A percentile compares a stretch with the other conserved stretches of the same genome.
These are phyloP conservation scores for Ganoderma resinaceum DNA, from an alignment of 1,284 basidiomycete species.

Conservation along the genomic window DNA sequence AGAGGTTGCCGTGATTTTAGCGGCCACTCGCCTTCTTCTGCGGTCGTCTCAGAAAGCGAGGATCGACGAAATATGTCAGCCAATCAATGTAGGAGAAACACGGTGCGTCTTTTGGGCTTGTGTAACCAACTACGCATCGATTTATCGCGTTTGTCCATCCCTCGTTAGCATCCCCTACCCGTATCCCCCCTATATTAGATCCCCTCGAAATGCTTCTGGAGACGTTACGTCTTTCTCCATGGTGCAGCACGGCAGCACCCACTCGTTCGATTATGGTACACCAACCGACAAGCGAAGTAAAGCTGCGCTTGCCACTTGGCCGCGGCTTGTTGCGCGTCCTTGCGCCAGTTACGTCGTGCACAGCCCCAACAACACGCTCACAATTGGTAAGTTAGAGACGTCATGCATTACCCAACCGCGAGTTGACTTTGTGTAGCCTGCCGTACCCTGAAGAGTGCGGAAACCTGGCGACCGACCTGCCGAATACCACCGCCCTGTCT, in stretches of 20 bases:
- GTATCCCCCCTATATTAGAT: conserved; percentile 20
- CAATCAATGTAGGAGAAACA: background rate
- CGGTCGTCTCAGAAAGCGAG: conserved; percentile 10
- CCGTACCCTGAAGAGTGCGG: conserved; percentile 81
- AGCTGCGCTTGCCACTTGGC: background rate
- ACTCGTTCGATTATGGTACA: conserved; percentile 1
- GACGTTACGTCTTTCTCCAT: background rate
- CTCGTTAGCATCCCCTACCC: background rate
- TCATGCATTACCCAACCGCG: background rate
- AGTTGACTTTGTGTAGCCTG: conserved; percentile 60
- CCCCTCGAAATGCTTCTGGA: background rate
- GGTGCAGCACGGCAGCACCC: conserved; percentile 8
- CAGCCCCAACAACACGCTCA: conserved; percentile 84
- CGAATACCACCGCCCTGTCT: conserved; percentile 76
- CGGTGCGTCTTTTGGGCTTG: background rate
- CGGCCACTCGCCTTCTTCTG: conserved; percentile 16
- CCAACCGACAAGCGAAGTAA: background rate
- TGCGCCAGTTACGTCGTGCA: conserved; percentile 94
- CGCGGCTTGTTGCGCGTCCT: conserved; percentile 92
- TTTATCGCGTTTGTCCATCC: background rate
- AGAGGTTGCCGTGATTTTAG: conserved; percentile 12
- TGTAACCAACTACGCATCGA: background rate
- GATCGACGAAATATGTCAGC: background rate
- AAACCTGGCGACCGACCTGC: conserved; percentile 77
- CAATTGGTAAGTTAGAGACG: conserved; percentile 63